Conservation (phyloP, 2,329 filamentous ascomycete species). For the Boeremia lycopersici region DNA sequence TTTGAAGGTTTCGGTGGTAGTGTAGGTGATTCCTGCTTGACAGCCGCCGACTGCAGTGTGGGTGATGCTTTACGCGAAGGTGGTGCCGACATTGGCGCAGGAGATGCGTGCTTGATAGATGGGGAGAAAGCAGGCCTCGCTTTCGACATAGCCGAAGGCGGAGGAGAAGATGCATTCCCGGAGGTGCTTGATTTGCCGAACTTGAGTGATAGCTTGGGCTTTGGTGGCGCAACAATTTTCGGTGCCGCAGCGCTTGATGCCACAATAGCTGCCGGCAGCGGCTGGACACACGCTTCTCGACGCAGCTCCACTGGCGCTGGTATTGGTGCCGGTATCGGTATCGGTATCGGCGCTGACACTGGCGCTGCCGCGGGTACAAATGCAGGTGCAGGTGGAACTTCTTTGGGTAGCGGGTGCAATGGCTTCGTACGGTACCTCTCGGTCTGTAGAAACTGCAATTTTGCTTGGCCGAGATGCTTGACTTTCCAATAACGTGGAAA, state of each 20-base stretch:
- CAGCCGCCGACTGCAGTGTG: slow-evolving; percentile 13
- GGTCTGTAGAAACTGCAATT: slow-evolving; percentile 39
- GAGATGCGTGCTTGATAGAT: slow-evolving; percentile 22
- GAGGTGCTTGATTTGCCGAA: slow-evolving; percentile 20
- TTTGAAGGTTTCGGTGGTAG: slow-evolving; percentile 27
- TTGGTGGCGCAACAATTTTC: slow-evolving; percentile 7
- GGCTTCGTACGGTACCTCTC: slow-evolving; percentile 28
- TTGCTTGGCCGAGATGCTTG: slow-evolving; percentile 58
- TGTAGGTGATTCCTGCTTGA: slow-evolving; percentile 23
- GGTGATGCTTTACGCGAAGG: slow-evolving; percentile 24
- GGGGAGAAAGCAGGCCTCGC: slow-evolving; percentile 26
- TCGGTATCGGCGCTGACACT: background rate
- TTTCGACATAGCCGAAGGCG: slow-evolving; percentile 13
- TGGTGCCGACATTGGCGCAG: slow-evolving; percentile 22
- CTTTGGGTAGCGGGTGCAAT: slow-evolving; percentile 16
- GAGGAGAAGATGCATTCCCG: slow-evolving; percentile 22
- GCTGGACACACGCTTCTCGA: background rate
- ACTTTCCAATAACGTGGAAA: slow-evolving; percentile 64
- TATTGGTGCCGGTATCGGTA: slow-evolving; percentile 1
- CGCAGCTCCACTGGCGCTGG: slow-evolving; percentile 3
- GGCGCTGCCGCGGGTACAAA: background rate
- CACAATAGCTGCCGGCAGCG: slow-evolving; percentile 1
- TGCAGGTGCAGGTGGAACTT: slow-evolving; percentile 16
- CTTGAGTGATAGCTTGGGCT: slow-evolving; percentile 33
- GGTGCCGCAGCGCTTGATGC: background rate